Percentiles rank a stretch among this genome's conserved stretches.
Conservation (phyloP, 2,329 filamentous ascomycete genomes). For the Aspergillus bombycis region DNA sequence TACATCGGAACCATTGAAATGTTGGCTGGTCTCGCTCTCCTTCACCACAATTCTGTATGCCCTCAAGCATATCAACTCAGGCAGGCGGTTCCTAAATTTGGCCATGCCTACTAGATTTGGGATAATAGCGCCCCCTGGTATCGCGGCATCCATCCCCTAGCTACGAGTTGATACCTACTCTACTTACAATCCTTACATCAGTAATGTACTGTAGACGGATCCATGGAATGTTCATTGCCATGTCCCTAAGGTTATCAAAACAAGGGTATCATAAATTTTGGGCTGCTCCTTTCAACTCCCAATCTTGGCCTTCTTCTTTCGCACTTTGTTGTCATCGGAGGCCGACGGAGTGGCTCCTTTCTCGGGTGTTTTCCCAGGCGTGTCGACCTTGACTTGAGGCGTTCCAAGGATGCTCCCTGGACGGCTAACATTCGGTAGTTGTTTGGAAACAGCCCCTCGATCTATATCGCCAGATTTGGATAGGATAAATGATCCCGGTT, state of each 20-base stretch:
- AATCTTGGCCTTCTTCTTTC: conserved; percentile 40
- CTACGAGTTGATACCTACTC: neutral
- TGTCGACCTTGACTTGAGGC: conserved; percentile 38
- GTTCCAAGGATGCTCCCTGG: conserved; percentile 26
- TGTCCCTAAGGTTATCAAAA: conserved; percentile 6
- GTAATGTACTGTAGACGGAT: neutral
- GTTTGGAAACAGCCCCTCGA: conserved; percentile 25
- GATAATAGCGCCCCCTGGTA: no score
- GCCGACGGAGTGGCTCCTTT: conserved; percentile 33
- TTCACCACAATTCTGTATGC: no score
- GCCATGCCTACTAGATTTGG: no score
- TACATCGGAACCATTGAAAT: neutral
- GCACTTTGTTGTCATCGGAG: conserved; percentile 40
- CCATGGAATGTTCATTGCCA: neutral
- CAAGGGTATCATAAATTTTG: conserved; percentile 7
- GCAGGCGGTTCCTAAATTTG: no score
- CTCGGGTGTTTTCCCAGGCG: conserved; percentile 33
- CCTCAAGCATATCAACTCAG: no score
- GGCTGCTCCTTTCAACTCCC: conserved; percentile 24
- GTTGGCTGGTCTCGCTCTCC: neutral
- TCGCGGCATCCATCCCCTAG: neutral
- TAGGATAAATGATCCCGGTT: conserved; percentile 65
- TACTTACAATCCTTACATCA: neutral
- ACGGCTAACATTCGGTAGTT: conserved; percentile 13
- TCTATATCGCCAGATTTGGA: conserved; percentile 43